A percentile compares a stretch with the other conserved stretches of the same genome.
These are phyloP conservation scores for Westerdykella sp. DNA, from an alignment of 2,329 filamentous ascomycete species.

Conservation along the genomic window DNA sequence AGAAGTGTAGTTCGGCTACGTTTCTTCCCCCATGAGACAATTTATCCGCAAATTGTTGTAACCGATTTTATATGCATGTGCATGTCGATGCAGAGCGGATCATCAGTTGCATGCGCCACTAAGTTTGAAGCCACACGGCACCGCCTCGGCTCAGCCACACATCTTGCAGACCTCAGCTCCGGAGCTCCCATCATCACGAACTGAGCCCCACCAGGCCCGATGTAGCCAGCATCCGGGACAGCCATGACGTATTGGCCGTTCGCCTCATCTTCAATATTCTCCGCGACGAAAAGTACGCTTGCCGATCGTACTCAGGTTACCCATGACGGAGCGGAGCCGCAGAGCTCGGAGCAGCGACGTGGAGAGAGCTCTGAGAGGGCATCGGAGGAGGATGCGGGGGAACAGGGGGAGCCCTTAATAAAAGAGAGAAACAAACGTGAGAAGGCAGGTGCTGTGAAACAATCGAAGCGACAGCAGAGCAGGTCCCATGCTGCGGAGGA, in stretches of 20 bases:
- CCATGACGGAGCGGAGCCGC: slow-evolving; percentile 50
- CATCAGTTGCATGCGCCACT: too few species aligned
- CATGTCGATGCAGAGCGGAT: too few species aligned
- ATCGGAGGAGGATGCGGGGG: slow-evolving; percentile 8
- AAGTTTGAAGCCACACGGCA: too few species aligned
- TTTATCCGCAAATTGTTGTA: too few species aligned
- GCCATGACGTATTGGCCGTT: slow-evolving; percentile 83
- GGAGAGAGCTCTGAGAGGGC: slow-evolving; percentile 8
- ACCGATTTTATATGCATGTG: too few species aligned
- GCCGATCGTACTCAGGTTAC: slow-evolving; percentile 51
- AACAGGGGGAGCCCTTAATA: slow-evolving; percentile 3
- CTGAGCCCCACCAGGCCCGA: slow-evolving; percentile 22
- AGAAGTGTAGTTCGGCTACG: too few species aligned
- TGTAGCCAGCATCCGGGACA: slow-evolving; percentile 32
- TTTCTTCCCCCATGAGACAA: too few species aligned
- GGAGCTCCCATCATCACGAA: neutral
- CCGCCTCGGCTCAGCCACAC: neutral
- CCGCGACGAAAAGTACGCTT: slow-evolving; percentile 62
- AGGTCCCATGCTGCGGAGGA: slow-evolving; percentile 20
- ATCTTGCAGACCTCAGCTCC: neutral
- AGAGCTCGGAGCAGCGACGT: slow-evolving; percentile 15
- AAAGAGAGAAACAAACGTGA: slow-evolving; percentile 3
- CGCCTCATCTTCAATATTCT: slow-evolving; percentile 76
- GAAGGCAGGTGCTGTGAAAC: slow-evolving; percentile 7
- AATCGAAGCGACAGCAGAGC: slow-evolving; percentile 4